These are phyloP conservation scores for Beta macrorhiza DNA, from an alignment of 179 eudicot species.

Conservation along the genomic window DNA sequence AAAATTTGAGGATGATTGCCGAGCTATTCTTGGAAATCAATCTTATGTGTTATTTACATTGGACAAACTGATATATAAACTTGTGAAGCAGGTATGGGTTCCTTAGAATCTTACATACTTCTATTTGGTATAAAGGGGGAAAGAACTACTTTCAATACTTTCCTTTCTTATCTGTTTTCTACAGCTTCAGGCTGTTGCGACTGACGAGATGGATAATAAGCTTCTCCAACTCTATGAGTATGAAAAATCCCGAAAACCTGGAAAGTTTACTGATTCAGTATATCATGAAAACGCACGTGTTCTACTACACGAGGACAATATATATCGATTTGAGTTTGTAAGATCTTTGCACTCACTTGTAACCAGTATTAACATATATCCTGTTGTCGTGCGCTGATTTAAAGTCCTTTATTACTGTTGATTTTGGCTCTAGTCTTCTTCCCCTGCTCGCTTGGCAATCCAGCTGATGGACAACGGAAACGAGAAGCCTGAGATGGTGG, in stretches of 20 bases:
- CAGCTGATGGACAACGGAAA: conserved; percentile 84
- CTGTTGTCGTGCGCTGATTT: conserved; percentile 11
- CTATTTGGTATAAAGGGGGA: background rate
- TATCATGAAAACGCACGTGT: conserved; percentile 91
- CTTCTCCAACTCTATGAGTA: conserved; percentile 84
- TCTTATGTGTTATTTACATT: conserved; percentile 79
- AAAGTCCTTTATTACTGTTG: conserved; percentile 11
- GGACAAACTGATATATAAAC: conserved; percentile 80
- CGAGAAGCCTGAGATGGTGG: conserved; percentile 76
- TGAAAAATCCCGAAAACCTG: conserved; percentile 72
- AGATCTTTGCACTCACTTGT: conserved; percentile 31
- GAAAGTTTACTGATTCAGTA: conserved; percentile 69
- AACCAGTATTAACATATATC: background rate
- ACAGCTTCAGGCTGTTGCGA: conserved; percentile 90
- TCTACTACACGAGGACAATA: conserved; percentile 81
- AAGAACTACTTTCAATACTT: background rate
- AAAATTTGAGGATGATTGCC: conserved; percentile 83
- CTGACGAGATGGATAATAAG: conserved; percentile 83
- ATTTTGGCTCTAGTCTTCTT: conserved; percentile 49
- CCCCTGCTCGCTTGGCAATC: conserved; percentile 55
- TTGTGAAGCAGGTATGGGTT: conserved; percentile 74
- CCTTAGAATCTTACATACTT: background rate
- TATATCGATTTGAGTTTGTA: conserved; percentile 81
- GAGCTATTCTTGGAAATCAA: conserved; percentile 74
- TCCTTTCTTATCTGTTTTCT: conserved; percentile 19